Percentiles rank a stretch among this genome's conserved stretches.
phyloP scores from a whole-genome alignment of 2,329 filamentous ascomycete genomes.

The Calonectria pseudoreteaudii region DNA sequence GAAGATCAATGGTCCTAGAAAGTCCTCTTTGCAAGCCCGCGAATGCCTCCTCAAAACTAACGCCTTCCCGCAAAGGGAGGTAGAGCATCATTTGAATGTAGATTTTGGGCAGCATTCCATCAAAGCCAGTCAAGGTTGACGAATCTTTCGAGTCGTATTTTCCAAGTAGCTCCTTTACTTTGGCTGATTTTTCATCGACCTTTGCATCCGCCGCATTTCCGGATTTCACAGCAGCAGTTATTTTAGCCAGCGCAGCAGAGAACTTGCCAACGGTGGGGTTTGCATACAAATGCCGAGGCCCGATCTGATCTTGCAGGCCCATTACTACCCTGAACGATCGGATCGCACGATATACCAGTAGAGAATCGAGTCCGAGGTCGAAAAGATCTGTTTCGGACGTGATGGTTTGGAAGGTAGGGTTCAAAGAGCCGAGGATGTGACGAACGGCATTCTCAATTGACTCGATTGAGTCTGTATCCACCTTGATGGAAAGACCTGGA shows the following conservation, averaged over 20 bases:
- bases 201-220: background rate
- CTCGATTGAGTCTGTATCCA: conserved; percentile 38
- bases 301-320: conserved; percentile 43
- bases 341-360: conserved; percentile 44
- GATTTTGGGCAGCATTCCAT: conserved; percentile 46
- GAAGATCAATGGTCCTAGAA: conserved; percentile 47
- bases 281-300: conserved; percentile 50
- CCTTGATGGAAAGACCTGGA: conserved; percentile 16
- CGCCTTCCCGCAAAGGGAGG: conserved; percentile 44
- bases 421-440: conserved; percentile 31
- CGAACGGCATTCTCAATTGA: conserved; percentile 35
- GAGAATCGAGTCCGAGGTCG: conserved; percentile 48
- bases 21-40: conserved; percentile 48
- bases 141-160: conserved; percentile 42
- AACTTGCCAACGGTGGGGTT: conserved; percentile 45
- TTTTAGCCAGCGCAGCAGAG: conserved; percentile 35
- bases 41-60: conserved; percentile 46
- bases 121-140: conserved; percentile 45
- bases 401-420: conserved; percentile 30
- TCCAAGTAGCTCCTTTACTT: conserved; percentile 42
- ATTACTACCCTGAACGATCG: conserved; percentile 47
- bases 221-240: conserved; percentile 27
- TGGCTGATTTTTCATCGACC: conserved; percentile 47
- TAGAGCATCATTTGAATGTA: conserved; percentile 50
- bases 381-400: conserved; percentile 42